Evolutionary conservation across 2,329 filamentous ascomycete species (phyloP), one percentile per base, ranked within the genome.

Genomic region (Cladosporium austrohemisphaericum): DNA sequence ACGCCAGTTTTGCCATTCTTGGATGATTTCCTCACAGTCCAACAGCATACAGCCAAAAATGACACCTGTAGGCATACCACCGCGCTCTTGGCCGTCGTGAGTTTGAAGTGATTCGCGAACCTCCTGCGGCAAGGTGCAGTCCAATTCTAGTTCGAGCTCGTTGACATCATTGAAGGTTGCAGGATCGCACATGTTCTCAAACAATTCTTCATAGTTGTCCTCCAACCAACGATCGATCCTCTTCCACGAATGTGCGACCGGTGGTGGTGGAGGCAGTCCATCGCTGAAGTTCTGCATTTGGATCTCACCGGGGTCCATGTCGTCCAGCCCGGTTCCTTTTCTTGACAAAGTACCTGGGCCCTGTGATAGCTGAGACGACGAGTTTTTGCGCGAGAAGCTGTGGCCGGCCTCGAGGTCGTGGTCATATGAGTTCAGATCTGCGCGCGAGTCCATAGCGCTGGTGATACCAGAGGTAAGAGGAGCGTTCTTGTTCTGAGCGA

Each of bases 1-100:
- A 60, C 89, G 84, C 93, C 93, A 98, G 65, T 95, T 94, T 61
- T 88, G 86, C 88, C 92, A 97, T 67, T 98, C 93, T 68, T 96
- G 90, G 18, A 95, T 85, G 59, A 98, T 95, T 66, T 98, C 93
- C 69, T 98, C 93, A 65, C 93, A 97, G 68, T 98, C 93, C 51
- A 98, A 80, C 55, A 98, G 73, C 93, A 98, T 98, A 66, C 83
- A 86, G 52, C 91, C 81, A 61, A 98, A 97, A 53, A 98, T 81
- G 58, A 97, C 86, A 55, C 93, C 93, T 0, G 92, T 96, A 1
- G 93, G 93, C 50, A 79, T 78, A 55, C 93, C 93, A 54, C 90
- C 88, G 56, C 93, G 86, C 71, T 98, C 93, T 70, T 98, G 93
- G n/a, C 93, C 93, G 63, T 98, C 93, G 68, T 98, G 93, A 46